Conservation (phyloP, 2,329 filamentous ascomycete genomes). For the Fusarium pilosicola region DNA sequence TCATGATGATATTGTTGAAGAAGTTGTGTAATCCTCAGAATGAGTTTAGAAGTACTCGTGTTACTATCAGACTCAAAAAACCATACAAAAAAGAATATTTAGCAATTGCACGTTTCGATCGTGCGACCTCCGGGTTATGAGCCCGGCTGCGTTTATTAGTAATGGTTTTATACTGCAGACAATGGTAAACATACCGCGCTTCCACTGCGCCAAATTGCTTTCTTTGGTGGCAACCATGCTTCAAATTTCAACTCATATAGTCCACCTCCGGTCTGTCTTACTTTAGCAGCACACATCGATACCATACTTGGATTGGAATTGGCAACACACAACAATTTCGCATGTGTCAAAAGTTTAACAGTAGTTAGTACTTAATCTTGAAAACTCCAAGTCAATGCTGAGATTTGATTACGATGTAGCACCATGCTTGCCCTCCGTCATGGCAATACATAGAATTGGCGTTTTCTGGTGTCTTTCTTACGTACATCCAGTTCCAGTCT, state of each 20-base stretch:
- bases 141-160: not conserved
- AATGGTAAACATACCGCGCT: not conserved
- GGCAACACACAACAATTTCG: not conserved
- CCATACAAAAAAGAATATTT: not conserved
- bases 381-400: not conserved
- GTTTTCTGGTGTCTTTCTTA: not conserved
- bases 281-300: not conserved
- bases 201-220: constrained; percentile 1
- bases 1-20: not conserved
- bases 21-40: not conserved
- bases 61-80: too few relatives aligned
- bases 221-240: not conserved
- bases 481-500: not conserved
- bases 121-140: not conserved
- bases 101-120: not conserved
- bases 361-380: too few relatives aligned
- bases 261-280: not conserved
- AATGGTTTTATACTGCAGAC: not conserved
- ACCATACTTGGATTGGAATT: too few relatives aligned
- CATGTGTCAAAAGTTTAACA: not conserved
- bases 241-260: not conserved
- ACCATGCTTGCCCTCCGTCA: not conserved
- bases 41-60: not conserved
- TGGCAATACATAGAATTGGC: not conserved
- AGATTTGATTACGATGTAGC: not conserved